A percentile compares a stretch with the other conserved stretches of the same genome.
These are phyloP conservation scores for Bothriochloa decipiens DNA, from an alignment of 176 grass and related monocot species.

Conservation along the genomic window DNA sequence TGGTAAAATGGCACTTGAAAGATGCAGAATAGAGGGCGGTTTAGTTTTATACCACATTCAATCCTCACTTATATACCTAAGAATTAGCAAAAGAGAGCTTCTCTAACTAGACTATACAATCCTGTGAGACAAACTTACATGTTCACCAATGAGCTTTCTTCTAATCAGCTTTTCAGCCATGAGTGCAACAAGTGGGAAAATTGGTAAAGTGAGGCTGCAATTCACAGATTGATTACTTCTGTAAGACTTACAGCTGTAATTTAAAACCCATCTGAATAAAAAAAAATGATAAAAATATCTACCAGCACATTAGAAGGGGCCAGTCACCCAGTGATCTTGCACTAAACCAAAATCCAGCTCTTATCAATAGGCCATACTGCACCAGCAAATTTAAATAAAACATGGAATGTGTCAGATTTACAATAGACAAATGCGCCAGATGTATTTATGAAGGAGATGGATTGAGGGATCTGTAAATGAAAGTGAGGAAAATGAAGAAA, in stretches of 20 bases:
- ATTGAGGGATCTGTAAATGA: slow-evolving; percentile 21
- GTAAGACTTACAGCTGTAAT: slow-evolving; percentile 2
- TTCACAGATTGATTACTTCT: slow-evolving; percentile 42
- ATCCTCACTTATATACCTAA: neutral
- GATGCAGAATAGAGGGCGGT: neutral
- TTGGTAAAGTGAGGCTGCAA: slow-evolving; percentile 81
- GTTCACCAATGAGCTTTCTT: slow-evolving; percentile 58
- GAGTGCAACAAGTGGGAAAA: slow-evolving; percentile 74
- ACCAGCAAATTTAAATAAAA: slow-evolving; percentile 40
- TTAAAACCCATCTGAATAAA: slow-evolving; percentile 27
- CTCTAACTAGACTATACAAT: neutral
- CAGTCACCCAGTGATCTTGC: slow-evolving; percentile 80
- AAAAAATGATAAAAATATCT: slow-evolving; percentile 24
- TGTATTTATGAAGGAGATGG: neutral
- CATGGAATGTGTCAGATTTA: slow-evolving; percentile 17
- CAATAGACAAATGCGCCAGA: slow-evolving; percentile 12
- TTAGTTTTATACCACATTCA: neutral
- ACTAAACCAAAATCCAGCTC: slow-evolving; percentile 99
- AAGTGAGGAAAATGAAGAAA: neutral
- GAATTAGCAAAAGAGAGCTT: neutral
- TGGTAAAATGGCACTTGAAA: neutral
- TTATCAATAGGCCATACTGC: slow-evolving; percentile 96
- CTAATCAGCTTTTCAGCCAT: slow-evolving; percentile 70
- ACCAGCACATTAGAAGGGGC: slow-evolving; percentile 99
- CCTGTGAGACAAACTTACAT: slow-evolving; percentile 59